These are phyloP conservation scores for Phytomonas francai DNA, from an alignment of 208 protist genomes.

Conservation along the genomic window DNA sequence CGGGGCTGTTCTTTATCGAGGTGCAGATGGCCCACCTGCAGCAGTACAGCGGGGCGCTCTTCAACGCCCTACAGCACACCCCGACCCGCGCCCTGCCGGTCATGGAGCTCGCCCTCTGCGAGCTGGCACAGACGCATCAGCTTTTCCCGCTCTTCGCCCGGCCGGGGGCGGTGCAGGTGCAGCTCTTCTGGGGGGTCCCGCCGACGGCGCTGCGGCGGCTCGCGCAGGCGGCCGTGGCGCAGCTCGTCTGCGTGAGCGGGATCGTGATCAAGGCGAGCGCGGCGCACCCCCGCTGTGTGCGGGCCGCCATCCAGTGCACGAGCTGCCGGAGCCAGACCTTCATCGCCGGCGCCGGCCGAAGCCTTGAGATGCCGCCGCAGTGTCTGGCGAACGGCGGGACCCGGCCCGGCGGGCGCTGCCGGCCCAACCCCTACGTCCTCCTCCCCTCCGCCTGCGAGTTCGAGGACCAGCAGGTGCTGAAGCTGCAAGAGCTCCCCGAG, in stretches of 20 bases:
- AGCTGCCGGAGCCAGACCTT: slow-evolving; percentile 85
- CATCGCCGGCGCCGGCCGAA: slow-evolving; percentile 54
- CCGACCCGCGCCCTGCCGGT: slow-evolving; percentile 70
- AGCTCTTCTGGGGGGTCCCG: slow-evolving; percentile 81
- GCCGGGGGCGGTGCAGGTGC: slow-evolving; percentile 77
- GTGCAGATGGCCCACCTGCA: slow-evolving; percentile 79
- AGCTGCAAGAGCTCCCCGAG: slow-evolving; percentile 94
- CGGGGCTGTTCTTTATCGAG: slow-evolving; percentile 78
- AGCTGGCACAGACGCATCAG: slow-evolving; percentile 63
- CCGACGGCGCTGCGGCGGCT: slow-evolving; percentile 76
- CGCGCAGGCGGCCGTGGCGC: slow-evolving; percentile 66
- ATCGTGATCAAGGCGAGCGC: slow-evolving; percentile 86
- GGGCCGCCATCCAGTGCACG: slow-evolving; percentile 85
- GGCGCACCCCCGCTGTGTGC: slow-evolving; percentile 70
- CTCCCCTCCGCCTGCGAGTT: slow-evolving; percentile 90
- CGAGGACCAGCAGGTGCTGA: slow-evolving; percentile 90
- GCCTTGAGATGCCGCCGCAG: slow-evolving; percentile 72
- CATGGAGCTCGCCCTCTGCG: slow-evolving; percentile 78
- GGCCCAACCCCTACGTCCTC: slow-evolving; percentile 90
- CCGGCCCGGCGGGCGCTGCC: slow-evolving; percentile 40
- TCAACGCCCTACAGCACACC: slow-evolving; percentile 54
- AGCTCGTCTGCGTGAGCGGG: slow-evolving; percentile 79
- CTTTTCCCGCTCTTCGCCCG: slow-evolving; percentile 37
- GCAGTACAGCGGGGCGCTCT: slow-evolving; percentile 73
- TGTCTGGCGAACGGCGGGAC: slow-evolving; percentile 75